Conservation (phyloP, 75 land plant genomes). For the Picea sitchensis region DNA sequence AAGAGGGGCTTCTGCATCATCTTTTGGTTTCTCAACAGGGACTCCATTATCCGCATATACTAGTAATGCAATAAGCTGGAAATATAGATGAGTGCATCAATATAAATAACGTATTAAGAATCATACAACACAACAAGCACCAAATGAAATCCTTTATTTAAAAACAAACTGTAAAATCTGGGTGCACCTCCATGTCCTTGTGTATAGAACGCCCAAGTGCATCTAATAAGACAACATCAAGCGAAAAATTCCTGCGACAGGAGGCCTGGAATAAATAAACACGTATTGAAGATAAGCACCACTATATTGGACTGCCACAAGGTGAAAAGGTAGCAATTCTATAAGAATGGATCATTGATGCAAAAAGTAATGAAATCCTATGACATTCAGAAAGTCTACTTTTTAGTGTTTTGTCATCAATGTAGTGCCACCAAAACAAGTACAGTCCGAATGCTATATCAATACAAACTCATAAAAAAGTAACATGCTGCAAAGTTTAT, state of each 20-base stretch:
- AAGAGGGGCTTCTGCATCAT: constrained; percentile 82
- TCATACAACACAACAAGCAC: not conserved
- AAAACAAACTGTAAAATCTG: constrained; percentile 8
- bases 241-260: constrained; percentile 80
- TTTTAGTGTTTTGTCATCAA: not conserved
- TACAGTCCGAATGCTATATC: not conserved
- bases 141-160: not conserved
- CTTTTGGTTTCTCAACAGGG: constrained; percentile 72
- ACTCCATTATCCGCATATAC: constrained; percentile 69
- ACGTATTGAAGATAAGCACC: not conserved
- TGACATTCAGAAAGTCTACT: not conserved
- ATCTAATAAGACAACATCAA: constrained; percentile 78
- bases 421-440: not conserved
- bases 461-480: not conserved
- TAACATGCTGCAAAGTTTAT: not conserved
- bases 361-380: not conserved
- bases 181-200: constrained; percentile 68
- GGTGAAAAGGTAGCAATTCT: not conserved
- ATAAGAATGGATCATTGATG: not conserved
- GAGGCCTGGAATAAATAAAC: constrained; percentile 61
- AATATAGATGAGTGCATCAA: not conserved
- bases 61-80: constrained; percentile 76
- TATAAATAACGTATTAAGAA: not conserved
- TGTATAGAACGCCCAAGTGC: constrained; percentile 61
- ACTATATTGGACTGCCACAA: not conserved